Evolutionary conservation across 2,329 filamentous ascomycete species (phyloP), one percentile per base, ranked within the genome.

Genomic region (Penicillium sp.): DNA sequence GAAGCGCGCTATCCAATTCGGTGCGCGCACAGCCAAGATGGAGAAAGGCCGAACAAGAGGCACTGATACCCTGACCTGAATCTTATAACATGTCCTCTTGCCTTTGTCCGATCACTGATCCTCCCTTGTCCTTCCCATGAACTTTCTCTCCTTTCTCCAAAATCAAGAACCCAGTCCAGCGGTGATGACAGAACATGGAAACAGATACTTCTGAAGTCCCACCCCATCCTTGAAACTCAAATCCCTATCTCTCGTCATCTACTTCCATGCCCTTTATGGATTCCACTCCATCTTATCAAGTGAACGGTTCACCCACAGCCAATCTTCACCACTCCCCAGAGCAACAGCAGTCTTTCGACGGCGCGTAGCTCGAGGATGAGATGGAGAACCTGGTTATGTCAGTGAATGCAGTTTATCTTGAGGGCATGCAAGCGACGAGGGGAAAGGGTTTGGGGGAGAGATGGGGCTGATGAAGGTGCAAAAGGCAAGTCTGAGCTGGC

Each of bases 1-100:
- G 77, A 98, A 98, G 71, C 78, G 90, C 62, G 91, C 91, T 14
- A 89, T 90, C 47, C 87, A 93, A 68, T 93, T 93, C 61, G 87
- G 87, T 11, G 82, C 87, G 3, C 76, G 86, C 56, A 90, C 87
- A 3, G 87, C 87, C 11, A 93, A 90, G 72, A 90, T 91, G 82
- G 84, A 89, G 62, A 69, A 61, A 38, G 70, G 74, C 29, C 80
- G 74, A 59, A 78, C 78, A 10, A 89, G 85, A 59, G 86, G 86
- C 0, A 89, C 86, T 3, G 78, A 81, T 38, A 58, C 79, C 6
- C 55, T 73, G 41, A 57, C 44, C 42, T 69, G 56, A 66, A 22
- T 20, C 29, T 14, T 43, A 29, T 16, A 29, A 40, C 24, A 23
- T 37, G 26, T 24, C 32, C 43, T 24, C n/a, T 43, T n/a, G n/a